Evolutionary conservation across 192 early-diverging fungal genomes (phyloP).

Genomic region (Jimgerdemannia lactiflua): DNA sequence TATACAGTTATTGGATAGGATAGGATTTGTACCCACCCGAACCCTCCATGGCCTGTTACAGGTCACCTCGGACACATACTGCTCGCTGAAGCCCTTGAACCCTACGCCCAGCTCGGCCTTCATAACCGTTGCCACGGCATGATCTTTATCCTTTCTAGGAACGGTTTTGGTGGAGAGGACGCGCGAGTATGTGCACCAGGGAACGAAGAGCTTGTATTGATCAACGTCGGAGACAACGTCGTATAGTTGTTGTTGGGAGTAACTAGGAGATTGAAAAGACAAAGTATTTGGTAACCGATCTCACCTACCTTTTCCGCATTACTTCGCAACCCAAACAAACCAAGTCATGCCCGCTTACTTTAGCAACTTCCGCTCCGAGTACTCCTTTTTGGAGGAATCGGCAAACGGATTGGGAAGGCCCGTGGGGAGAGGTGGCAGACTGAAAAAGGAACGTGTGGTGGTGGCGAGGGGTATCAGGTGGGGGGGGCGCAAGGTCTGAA

Average conservation of each 20-base stretch:
- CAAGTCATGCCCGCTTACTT: background rate
- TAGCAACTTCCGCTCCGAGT: background rate
- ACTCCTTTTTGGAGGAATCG: background rate
- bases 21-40: slow-evolving; percentile 35
- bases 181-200: slow-evolving; percentile 70
- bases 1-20: too few species aligned
- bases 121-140: slow-evolving; percentile 28
- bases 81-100: slow-evolving; percentile 74
- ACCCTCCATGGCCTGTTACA: slow-evolving; percentile 63
- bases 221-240: slow-evolving; percentile 79
- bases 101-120: slow-evolving; percentile 78
- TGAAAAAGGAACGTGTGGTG: background rate
- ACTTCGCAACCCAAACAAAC: background rate
- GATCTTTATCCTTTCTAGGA: background rate
- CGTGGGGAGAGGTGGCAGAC: background rate
- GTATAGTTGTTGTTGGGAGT: slow-evolving; percentile 76
- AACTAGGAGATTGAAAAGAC: slow-evolving; percentile 37
- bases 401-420: background rate
- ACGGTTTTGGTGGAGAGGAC: slow-evolving; percentile 42
- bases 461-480: background rate
- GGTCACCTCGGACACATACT: slow-evolving; percentile 74
- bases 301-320: too few species aligned
- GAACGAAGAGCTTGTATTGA: slow-evolving; percentile 79
- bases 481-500: background rate
- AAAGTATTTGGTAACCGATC: too few species aligned